Evolutionary conservation across 2,329 filamentous ascomycete species (phyloP), one percentile per base, ranked within the genome.

Genomic region (Phyllosticta citrichinensis): DNA sequence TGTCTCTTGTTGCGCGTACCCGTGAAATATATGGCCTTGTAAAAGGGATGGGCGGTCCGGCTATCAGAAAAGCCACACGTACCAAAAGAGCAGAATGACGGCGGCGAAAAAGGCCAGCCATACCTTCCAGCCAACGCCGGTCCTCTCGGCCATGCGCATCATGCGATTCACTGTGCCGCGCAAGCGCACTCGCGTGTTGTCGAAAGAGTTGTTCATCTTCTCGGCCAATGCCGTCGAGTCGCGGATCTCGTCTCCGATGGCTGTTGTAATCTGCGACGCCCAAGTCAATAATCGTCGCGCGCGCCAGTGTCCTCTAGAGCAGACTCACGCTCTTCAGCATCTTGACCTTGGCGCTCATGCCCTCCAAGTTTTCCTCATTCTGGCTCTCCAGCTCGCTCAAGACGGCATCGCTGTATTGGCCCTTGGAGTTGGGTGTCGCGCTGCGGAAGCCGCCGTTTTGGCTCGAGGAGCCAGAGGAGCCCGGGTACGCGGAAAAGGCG

Each of bases 141-240:
- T 96, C 68, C 86, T 82, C 77, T 97, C 84, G 4, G 94, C 94
- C 94, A 99, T 99, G 59, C 93, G 73, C 66, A 97, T 77, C 94
- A 99, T 99, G 62, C 92, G 82, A 72, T 91, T 96, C 94, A 99
- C 97, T 19, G 95, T 97, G 59, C 93, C 91, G 53, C 87, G 83
- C 64, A 99, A 79, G 65, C 89, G 84, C 58, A 91, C 77, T 35
- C 92, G 81, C 58, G 93, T 95, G 68, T 83, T 85, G 72, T 97
- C 93, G 71, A 97, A 99, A 5, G 85, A 83, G 70, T 96, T 90
- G 74, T 97, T 97, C 87, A 99, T 96, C 76, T 91, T 93, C 68
- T 97, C 91, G 2, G 91, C 89, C 3, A 97, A 81, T 1, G 89
- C 87, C 2, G 90, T 89, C 14, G 89, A 94, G 65, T 96, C 89